Percentiles rank a stretch among this genome's conserved stretches.
phyloP scores from a whole-genome alignment of 139 green algal species.

The Astrephomene gubernaculifera region DNA sequence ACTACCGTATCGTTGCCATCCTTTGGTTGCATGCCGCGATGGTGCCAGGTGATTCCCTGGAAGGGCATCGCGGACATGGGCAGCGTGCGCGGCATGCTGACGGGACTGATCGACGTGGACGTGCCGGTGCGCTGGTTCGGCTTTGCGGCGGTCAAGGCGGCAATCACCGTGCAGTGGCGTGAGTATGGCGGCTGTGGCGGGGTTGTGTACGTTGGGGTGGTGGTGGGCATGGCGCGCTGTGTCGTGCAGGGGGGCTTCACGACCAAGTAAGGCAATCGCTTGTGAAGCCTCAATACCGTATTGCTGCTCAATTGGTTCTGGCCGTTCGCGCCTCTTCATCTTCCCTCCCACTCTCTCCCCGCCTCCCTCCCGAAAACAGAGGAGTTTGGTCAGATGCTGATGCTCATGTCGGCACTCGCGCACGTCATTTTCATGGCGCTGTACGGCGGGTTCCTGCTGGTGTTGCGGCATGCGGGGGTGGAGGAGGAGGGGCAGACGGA shows the following conservation, averaged over 20 bases:
- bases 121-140: constrained; percentile 16
- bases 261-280: not conserved
- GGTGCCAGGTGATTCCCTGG: too few relatives aligned
- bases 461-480: too few relatives aligned
- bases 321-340: not conserved
- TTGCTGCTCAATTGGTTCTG: not conserved
- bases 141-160: constrained; percentile 22
- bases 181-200: too few relatives aligned
- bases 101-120: constrained; percentile 1
- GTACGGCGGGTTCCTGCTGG: too few relatives aligned
- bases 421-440: constrained; percentile 30
- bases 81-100: not conserved
- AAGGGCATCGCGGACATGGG: constrained; percentile 19
- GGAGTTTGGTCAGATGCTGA: constrained; percentile 29
- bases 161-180: constrained; percentile 24
- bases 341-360: not conserved
- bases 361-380: constrained; percentile 1
- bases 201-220: too few relatives aligned
- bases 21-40: too few relatives aligned
- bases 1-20: too few relatives aligned
- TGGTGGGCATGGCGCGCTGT: too few relatives aligned
- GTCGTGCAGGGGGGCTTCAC: too few relatives aligned
- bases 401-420: constrained; percentile 12
- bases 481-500: too few relatives aligned
- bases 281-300: not conserved